Evolutionary conservation across 2,329 filamentous ascomycete species (phyloP).

Genomic region (Nannizzia gypsea): DNA sequence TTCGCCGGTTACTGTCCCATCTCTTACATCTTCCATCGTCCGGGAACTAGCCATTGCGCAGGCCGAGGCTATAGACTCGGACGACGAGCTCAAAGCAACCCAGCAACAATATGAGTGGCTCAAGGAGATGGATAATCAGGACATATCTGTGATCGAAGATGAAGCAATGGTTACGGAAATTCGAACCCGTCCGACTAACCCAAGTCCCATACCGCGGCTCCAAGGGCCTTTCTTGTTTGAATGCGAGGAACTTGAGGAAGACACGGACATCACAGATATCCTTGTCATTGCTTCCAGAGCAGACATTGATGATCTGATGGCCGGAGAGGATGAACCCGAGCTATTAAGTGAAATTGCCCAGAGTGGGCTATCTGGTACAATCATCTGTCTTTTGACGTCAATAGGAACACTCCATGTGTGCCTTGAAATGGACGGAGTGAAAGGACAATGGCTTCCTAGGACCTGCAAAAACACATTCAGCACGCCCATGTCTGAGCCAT

Average conservation of each 20-base stretch:
- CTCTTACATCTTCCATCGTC: slow-evolving; percentile 70
- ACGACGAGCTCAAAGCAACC: slow-evolving; percentile 35
- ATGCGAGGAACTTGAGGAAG: slow-evolving; percentile 39
- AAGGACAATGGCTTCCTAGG: slow-evolving; percentile 51
- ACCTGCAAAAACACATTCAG: slow-evolving; percentile 31
- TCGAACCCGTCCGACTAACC: slow-evolving; percentile 43
- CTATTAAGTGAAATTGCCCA: slow-evolving; percentile 33
- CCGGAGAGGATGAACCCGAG: slow-evolving; percentile 37
- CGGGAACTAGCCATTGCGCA: slow-evolving; percentile 48
- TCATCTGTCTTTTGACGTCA: slow-evolving; percentile 47
- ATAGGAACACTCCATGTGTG: slow-evolving; percentile 47
- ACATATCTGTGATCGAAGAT: slow-evolving; percentile 27
- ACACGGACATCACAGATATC: slow-evolving; percentile 50
- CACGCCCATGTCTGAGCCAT: slow-evolving; percentile 30
- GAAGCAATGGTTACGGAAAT: slow-evolving; percentile 37
- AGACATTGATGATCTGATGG: slow-evolving; percentile 42
- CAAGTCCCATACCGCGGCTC: slow-evolving; percentile 46
- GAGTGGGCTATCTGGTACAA: slow-evolving; percentile 43
- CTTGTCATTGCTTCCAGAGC: slow-evolving; percentile 44
- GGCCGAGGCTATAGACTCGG: slow-evolving; percentile 30
- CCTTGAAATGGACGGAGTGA: slow-evolving; percentile 49
- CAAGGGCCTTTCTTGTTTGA: slow-evolving; percentile 50
- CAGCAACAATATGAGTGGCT: slow-evolving; percentile 51
- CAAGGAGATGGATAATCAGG: slow-evolving; percentile 43
- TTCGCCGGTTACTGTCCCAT: slow-evolving; percentile 63